Base-by-base conservation (phyloP, 2,329 filamentous ascomycete genomes). In the Fusarium anguioides region DNA sequence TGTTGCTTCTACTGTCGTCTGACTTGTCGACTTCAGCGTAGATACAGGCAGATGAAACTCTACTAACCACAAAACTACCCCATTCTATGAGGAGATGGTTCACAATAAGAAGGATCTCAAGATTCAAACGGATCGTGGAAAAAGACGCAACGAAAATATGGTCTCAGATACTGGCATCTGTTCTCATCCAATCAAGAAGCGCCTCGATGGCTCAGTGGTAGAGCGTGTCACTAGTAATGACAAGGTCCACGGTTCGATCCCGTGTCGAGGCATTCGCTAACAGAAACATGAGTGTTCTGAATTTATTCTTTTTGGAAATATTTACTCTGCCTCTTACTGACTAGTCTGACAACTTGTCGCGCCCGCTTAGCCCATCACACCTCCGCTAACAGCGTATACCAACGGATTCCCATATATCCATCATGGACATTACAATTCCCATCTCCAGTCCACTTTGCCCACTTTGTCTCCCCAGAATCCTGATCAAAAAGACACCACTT, bases 141-240 rank as follows among this genome's bases (percentile, higher is more conserved):
- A 17, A 7, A 31, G 14, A 17, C 8, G 14, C 14, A 31, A 7
- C 29, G 8, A 17, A 12, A 31, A 31, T 4, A 31, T 31, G 14
- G 2, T 17, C 9, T 3, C 14, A 8, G n/a, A 33, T 14, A 17
- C 15, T 6, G 2, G 9, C 15, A 8, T 2, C 6, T 8, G 4
- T 10, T 4, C 5, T 18, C 12, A 57, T n/a, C 58, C 35, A 63
- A 63, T 14, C 15, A 50, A 26, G 31, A 58, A 12, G 20, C 31
- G 60, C 60, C 60, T 56, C 18, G 36, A 57, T 63, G 58, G 60
- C 60, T 63, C 60, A 63, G 60, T 63, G 58, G 60, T 63, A 63
- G 60, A 63, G 60, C 60, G 60, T 63, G 59, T 63, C 60, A 63
- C 60, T 63, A 63, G 60, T 63, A 63, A 63, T 63, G 60, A 63